A percentile compares a stretch with the other conserved stretches of the same genome.
Conservation (phyloP, 1,284 basidiomycete genomes). For the Apiotrichum akiyoshidainum region DNA sequence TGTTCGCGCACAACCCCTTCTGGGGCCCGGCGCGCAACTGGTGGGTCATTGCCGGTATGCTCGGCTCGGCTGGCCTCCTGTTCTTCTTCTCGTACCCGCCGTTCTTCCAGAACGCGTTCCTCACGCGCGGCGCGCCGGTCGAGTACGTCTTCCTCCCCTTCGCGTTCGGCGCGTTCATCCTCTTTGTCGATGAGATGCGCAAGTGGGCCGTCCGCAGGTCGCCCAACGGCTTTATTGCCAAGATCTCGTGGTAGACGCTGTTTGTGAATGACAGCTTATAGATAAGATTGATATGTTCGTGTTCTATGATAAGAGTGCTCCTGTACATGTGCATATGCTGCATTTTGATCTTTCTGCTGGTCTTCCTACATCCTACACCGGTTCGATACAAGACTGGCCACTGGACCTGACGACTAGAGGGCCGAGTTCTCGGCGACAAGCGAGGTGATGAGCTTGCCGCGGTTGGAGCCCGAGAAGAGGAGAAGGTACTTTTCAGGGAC, state of each 20-base stretch:
- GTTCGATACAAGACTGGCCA: too few species aligned
- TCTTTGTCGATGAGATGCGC: slow-evolving; percentile 51
- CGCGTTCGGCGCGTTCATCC: slow-evolving; percentile 42
- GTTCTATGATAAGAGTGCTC: neutral
- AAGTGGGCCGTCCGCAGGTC: slow-evolving; percentile 50
- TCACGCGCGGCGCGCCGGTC: slow-evolving; percentile 57
- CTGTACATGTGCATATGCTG: too few species aligned
- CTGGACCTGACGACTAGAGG: neutral
- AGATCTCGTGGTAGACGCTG: slow-evolving; percentile 49
- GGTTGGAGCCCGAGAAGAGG: slow-evolving; percentile 43
- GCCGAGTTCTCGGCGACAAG: slow-evolving; percentile 18
- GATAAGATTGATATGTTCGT: too few species aligned
- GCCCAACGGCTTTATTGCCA: slow-evolving; percentile 47
- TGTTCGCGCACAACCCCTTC: slow-evolving; percentile 55
- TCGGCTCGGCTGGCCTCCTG: slow-evolving; percentile 53
- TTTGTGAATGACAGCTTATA: neutral
- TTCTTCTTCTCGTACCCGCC: slow-evolving; percentile 60
- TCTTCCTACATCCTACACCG: too few species aligned
- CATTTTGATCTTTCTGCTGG: too few species aligned
- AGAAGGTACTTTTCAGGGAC: slow-evolving; percentile 39
- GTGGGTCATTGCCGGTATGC: slow-evolving; percentile 56
- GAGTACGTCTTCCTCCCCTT: slow-evolving; percentile 57
- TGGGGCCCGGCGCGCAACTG: slow-evolving; percentile 44
- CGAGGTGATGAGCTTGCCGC: slow-evolving; percentile 45
- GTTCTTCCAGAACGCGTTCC: slow-evolving; percentile 59